Evolutionary conservation across 805 yeast species (phyloP).

Genomic region (Ascoidea asiatica): DNA sequence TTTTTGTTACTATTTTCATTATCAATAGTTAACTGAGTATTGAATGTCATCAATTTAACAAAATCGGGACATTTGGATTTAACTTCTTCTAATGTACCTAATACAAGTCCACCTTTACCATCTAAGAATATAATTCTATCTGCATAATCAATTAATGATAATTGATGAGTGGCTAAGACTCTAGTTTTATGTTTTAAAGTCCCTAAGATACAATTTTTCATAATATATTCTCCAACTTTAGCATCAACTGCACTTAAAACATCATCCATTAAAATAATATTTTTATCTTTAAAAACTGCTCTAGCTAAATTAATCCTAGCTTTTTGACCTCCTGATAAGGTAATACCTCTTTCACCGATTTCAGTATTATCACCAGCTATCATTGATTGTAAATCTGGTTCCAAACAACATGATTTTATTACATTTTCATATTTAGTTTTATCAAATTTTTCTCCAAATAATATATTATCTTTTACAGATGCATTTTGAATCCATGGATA

Average conservation of each 20-base stretch:
- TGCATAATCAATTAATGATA: slow-evolving; percentile 56
- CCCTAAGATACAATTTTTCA: slow-evolving; percentile 55
- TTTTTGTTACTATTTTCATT: slow-evolving; percentile 17
- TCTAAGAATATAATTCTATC: slow-evolving; percentile 57
- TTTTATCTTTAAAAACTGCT: slow-evolving; percentile 58
- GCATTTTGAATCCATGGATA: slow-evolving; percentile 80
- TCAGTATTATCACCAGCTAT: slow-evolving; percentile 70
- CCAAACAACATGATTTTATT: slow-evolving; percentile 52
- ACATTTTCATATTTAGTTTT: slow-evolving; percentile 37
- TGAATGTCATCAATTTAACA: slow-evolving; percentile 34
- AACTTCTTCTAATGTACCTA: slow-evolving; percentile 50
- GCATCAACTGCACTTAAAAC: slow-evolving; percentile 81
- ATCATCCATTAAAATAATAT: slow-evolving; percentile 62
- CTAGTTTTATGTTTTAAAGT: slow-evolving; percentile 46
- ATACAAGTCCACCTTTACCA: slow-evolving; percentile 44
- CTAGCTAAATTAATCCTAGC: slow-evolving; percentile 72
- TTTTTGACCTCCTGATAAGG: slow-evolving; percentile 83
- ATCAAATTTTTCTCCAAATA: slow-evolving; percentile 49
- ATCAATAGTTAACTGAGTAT: too few species aligned
- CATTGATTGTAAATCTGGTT: slow-evolving; percentile 47
- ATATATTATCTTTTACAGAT: slow-evolving; percentile 60
- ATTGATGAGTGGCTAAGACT: slow-evolving; percentile 73
- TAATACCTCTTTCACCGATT: slow-evolving; percentile 78
- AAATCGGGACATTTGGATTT: slow-evolving; percentile 30
- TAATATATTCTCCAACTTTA: slow-evolving; percentile 70